Evolutionary conservation across 306 rosid genomes (phyloP).

Genomic region (Potentilla sterilis): DNA sequence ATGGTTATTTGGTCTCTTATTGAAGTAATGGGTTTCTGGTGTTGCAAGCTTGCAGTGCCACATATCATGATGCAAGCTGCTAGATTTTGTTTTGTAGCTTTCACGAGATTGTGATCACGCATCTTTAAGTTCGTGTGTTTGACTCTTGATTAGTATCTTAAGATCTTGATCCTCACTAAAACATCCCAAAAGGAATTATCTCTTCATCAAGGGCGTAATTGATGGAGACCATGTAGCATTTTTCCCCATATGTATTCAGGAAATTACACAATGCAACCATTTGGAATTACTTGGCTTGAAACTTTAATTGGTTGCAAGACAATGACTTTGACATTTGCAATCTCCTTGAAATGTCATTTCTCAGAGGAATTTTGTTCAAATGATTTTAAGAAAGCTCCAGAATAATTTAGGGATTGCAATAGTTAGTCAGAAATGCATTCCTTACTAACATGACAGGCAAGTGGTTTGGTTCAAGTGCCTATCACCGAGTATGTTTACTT

Average conservation of each 20-base stretch:
- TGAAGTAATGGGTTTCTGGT: not conserved
- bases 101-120: not conserved
- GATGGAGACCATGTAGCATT: not conserved
- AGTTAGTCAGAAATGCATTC: not conserved
- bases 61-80: not conserved
- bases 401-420: not conserved
- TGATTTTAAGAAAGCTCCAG: not conserved
- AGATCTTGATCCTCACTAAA: not conserved
- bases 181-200: not conserved
- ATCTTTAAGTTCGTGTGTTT: not conserved
- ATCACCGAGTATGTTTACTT: not conserved
- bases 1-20: not conserved
- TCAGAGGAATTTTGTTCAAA: not conserved
- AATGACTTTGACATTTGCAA: not conserved
- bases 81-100: too few species aligned
- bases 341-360: not conserved
- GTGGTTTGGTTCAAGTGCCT: not conserved
- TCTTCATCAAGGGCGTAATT: not conserved
- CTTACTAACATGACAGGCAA: not conserved
- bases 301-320: not conserved
- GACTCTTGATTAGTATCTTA: not conserved
- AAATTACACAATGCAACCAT: not conserved
- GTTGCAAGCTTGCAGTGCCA: not conserved
- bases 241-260: not conserved
- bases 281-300: not conserved